phyloP scores from a whole-genome alignment of 129 eudicot species.

The Daucus carota region DH1_v3.0 NC_030383.2:3358501-3359000 shows the following conservation, averaged over 20 bases:
- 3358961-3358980: not conserved
- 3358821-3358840: constrained; percentile 39
- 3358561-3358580: not conserved
- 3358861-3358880: constrained; percentile 57
- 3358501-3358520: too few relatives aligned
- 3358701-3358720: constrained; percentile 47
- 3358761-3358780: constrained; percentile 72
- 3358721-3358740: constrained; percentile 57
- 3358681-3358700: constrained; percentile 69
- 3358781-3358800: constrained; percentile 64
- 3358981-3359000: not conserved
- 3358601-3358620: constrained; percentile 26
- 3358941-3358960: constrained; percentile 16
- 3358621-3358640: constrained; percentile 30
- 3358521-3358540: too few relatives aligned
- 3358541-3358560: too few relatives aligned
- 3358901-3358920: constrained; percentile 43
- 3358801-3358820: constrained; percentile 45
- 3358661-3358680: constrained; percentile 42
- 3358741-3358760: constrained; percentile 67
- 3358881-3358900: constrained; percentile 53
- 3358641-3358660: constrained; percentile 31
- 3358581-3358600: not conserved
- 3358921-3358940: constrained; percentile 50
- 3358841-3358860: constrained; percentile 51